Percentiles rank a stretch among this genome's conserved stretches.
Conservation (phyloP, 2,329 filamentous ascomycete genomes). For the Dendrostoma leiphaemia region DNA sequence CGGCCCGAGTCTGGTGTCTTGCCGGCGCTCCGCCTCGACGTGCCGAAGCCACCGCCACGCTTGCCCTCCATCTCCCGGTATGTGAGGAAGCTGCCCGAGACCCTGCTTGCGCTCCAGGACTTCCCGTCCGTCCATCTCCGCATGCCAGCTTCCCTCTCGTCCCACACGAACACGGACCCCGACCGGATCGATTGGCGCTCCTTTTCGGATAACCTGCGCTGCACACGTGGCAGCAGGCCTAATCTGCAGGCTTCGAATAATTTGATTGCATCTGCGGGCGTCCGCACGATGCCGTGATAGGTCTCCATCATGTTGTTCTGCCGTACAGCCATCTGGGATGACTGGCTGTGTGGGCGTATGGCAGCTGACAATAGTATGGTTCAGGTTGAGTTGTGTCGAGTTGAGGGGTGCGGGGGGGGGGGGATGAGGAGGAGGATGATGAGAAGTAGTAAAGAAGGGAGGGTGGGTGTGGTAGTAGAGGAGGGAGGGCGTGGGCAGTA, state of each 20-base stretch:
- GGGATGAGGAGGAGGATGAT: neutral
- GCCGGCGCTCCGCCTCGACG: conserved; percentile 54
- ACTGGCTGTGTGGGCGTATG: neutral
- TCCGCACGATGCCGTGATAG: conserved; percentile 91
- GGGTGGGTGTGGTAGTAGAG: neutral
- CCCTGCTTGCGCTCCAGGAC: conserved; percentile 96
- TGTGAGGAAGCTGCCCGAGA: conserved; percentile 95
- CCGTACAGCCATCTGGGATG: conserved; percentile 13
- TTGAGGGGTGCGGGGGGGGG: neutral
- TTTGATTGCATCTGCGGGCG: conserved; percentile 95
- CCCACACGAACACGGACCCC: conserved; percentile 99
- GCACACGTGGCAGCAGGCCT: conserved; percentile 85
- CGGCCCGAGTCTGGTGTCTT: conserved; percentile 83
- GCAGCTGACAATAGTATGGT: no score
- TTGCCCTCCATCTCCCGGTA: conserved; percentile 99
- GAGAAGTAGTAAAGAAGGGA: neutral
- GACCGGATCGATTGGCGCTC: conserved; percentile 94
- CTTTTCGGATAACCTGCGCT: conserved; percentile 91
- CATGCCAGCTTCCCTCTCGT: conserved; percentile 98
- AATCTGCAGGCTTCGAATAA: conserved; percentile 96
- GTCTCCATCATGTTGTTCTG: conserved; percentile 75
- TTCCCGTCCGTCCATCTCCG: conserved; percentile 98
- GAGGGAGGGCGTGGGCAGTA: neutral
- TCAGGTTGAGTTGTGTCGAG: neutral
- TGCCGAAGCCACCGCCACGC: conserved; percentile 74